Evolutionary conservation across 2,329 filamentous ascomycete genomes (phyloP), one percentile per base, ranked within the genome.

Genomic region (Juglanconis sp.): DNA sequence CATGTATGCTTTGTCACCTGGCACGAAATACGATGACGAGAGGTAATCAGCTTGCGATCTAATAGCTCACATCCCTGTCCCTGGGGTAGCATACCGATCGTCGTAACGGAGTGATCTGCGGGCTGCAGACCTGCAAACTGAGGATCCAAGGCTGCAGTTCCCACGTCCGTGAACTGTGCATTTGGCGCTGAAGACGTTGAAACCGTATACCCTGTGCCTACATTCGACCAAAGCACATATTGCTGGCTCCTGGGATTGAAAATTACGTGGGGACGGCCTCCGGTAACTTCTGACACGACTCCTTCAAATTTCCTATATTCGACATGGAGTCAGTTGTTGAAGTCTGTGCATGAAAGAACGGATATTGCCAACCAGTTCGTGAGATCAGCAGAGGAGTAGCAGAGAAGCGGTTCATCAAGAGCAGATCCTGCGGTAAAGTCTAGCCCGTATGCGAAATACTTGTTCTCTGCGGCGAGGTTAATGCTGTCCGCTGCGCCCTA

Each of bases 211-310:
- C 58, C 53, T 2, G 48, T 42, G 2, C 34, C n/a, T 3, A 46
- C n/a, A 30, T 60, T 60, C 6, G 58, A 60, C 58, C 58, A 57
- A 5, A 60, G 40, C 42, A 60, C 49, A 15, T 60, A 60, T 15
- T 60, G 9, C 32, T 60, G 48, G 5, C 40, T 60, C 7, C 34
- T 51, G 5, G 53, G 44, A 32, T 60, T 60, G 24, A 48, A 60
- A 4, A 60, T 6, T 35, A 60, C 24, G 8, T 60, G 58, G 0
- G 58, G 58, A 9, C 58, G 58, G 5, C 58, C 58, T 2, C 53
- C 58, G 3, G 40, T 40, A 24, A 48, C 31, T 4, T 57, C 38
- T 4, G 53, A 57, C 11, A 60, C 32, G 48, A 53, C 34, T 11
- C 58, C 58, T n/a, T 60, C 48, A 4, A 40, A 53, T 24, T 60